phyloP scores from a whole-genome alignment of 2,329 filamentous ascomycete genomes.

The Diplodia sapinea region DNA sequence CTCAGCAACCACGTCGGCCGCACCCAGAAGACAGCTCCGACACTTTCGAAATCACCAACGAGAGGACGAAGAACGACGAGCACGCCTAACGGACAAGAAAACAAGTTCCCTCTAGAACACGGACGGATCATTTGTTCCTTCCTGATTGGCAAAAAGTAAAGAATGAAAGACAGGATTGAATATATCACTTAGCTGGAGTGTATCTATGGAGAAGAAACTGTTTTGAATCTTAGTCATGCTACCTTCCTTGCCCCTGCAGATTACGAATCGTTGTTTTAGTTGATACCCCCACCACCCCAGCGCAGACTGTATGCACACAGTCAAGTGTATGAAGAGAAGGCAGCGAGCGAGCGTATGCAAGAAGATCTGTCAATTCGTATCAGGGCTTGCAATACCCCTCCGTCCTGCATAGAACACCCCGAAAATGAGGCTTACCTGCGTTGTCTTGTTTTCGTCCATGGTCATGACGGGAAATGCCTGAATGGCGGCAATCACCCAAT shows the following conservation, averaged over 20 bases:
- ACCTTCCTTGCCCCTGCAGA: background rate
- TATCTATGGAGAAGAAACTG: background rate
- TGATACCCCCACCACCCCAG: background rate
- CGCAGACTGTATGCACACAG: background rate
- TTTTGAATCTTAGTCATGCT: background rate
- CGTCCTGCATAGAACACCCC: too few species aligned
- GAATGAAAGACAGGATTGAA: background rate
- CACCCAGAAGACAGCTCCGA: slow-evolving; percentile 1
- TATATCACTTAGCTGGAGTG: slow-evolving; percentile 5
- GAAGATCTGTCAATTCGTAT: background rate
- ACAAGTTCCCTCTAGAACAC: too few species aligned
- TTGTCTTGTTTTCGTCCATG: too few species aligned
- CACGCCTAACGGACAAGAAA: background rate
- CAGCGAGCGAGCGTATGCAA: background rate
- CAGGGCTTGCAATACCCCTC: background rate
- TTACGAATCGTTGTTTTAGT: background rate
- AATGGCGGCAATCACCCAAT: too few species aligned
- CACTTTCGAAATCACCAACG: slow-evolving; percentile 10
- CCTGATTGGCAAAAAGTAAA: background rate
- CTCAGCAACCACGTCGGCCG: slow-evolving; percentile 10
- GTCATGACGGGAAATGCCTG: too few species aligned
- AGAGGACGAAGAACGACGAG: background rate
- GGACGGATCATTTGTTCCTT: background rate
- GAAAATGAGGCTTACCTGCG: too few species aligned
- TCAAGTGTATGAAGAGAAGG: background rate